Conservation (phyloP, 2,329 filamentous ascomycete genomes). For the Myotisia sp. region DNA sequence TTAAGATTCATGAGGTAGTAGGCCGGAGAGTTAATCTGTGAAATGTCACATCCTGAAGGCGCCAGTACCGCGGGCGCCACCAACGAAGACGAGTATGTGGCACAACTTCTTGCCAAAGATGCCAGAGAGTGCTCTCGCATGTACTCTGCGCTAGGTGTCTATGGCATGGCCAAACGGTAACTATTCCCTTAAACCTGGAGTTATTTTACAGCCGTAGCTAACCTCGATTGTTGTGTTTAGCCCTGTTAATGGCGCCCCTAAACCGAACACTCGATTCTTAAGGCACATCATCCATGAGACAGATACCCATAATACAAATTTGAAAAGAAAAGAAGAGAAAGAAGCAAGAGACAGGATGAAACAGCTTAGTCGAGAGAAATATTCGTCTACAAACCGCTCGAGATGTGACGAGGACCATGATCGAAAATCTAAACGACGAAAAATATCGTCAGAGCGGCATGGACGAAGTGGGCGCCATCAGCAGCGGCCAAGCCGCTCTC, state of each 20-base stretch:
- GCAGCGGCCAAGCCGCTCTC: neutral
- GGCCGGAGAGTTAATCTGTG: neutral
- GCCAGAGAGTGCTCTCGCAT: conserved; percentile 58
- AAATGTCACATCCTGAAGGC: conserved; percentile 8
- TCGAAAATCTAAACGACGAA: conserved; percentile 1
- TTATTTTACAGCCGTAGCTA: no score
- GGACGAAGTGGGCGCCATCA: neutral
- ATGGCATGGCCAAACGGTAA: conserved; percentile 40
- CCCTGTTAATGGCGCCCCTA: conserved; percentile 53
- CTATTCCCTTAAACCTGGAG: neutral
- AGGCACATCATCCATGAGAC: conserved; percentile 78
- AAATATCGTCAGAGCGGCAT: conserved; percentile 9
- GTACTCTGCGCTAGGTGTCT: conserved; percentile 60
- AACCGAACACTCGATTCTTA: conserved; percentile 83
- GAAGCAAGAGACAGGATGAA: conserved; percentile 61
- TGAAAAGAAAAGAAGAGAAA: conserved; percentile 69
- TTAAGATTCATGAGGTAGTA: neutral
- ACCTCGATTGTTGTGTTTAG: no score
- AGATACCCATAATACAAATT: conserved; percentile 72
- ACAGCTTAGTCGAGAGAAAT: conserved; percentile 36
- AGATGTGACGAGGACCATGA: conserved; percentile 6
- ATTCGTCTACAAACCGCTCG: conserved; percentile 27
- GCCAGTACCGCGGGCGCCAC: conserved; percentile 1
- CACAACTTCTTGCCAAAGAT: conserved; percentile 63
- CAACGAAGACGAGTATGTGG: conserved; percentile 59